A percentile compares a stretch with the other conserved stretches of the same genome.
Evolutionary conservation across 805 yeast genomes (phyloP).

Genomic region (Kazachstania kunashirensis): DNA sequence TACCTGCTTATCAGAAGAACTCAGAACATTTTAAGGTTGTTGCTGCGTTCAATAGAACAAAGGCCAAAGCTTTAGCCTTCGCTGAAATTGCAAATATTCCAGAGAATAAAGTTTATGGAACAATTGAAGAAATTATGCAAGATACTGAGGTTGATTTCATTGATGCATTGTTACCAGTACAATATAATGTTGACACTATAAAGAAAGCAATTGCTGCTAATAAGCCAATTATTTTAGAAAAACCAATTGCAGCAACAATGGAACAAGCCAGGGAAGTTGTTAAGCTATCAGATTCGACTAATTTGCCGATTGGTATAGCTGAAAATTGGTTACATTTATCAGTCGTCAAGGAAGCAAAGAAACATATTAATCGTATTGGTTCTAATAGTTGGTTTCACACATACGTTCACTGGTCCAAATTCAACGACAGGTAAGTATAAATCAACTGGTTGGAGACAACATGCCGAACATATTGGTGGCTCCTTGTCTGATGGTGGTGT

Average conservation of each 20-base stretch:
- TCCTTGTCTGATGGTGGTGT: constrained; percentile 91
- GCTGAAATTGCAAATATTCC: constrained; percentile 52
- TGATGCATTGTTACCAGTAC: constrained; percentile 86
- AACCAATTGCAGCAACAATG: constrained; percentile 82
- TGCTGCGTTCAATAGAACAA: constrained; percentile 77
- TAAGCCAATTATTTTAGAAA: constrained; percentile 75
- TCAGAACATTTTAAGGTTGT: constrained; percentile 43
- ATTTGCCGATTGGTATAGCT: constrained; percentile 59
- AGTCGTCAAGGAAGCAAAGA: constrained; percentile 42
- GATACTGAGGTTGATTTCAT: constrained; percentile 61
- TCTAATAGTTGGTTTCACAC: constrained; percentile 54
- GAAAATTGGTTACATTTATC: constrained; percentile 78
- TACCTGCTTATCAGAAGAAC: constrained; percentile 54
- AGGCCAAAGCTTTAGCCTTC: constrained; percentile 72
- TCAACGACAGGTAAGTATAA: constrained; percentile 47
- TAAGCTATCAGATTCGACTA: constrained; percentile 45
- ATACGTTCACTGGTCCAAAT: constrained; percentile 64
- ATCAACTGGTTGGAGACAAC: constrained; percentile 72
- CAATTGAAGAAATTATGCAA: constrained; percentile 55
- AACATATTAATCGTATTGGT: constrained; percentile 61
- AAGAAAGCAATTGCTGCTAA: constrained; percentile 58
- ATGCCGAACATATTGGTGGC: constrained; percentile 89
- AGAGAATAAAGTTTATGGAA: constrained; percentile 42
- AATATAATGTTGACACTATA: constrained; percentile 58
- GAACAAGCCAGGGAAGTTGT: constrained; percentile 75